Percentiles rank a stretch among this genome's conserved stretches.
Evolutionary conservation across 768 basidiomycete species (phyloP).

Genomic region (Boletus huronensis): DNA sequence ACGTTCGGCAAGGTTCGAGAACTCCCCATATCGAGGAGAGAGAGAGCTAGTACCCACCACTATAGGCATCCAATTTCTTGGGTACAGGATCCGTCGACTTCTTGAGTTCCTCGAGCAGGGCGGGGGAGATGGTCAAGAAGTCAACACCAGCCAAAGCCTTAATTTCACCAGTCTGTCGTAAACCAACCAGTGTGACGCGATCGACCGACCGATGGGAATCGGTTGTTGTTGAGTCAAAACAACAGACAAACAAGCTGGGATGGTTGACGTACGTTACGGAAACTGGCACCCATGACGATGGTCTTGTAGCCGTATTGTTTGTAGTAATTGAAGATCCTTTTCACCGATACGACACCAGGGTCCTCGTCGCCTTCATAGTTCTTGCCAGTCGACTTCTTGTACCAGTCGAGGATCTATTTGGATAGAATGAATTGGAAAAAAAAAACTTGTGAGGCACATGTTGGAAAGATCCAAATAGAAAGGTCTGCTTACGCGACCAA

Average conservation of each 20-base stretch:
- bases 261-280: constrained; percentile 80
- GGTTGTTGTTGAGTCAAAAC: neutral
- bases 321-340: constrained; percentile 99
- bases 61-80: constrained; percentile 71
- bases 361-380: constrained; percentile 88
- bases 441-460: constrained; percentile 4
- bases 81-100: constrained; percentile 73
- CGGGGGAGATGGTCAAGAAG: constrained; percentile 93
- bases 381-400: constrained; percentile 91
- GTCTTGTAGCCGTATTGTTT: constrained; percentile 98
- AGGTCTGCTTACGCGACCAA: constrained; percentile 74
- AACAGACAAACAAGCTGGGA: neutral
- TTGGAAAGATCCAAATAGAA: constrained; percentile 18
- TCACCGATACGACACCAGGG: constrained; percentile 94
- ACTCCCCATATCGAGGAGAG: neutral
- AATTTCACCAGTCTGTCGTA: constrained; percentile 78
- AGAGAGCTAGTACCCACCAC: constrained; percentile 42
- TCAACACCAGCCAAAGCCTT: constrained; percentile 94
- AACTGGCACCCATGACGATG: constrained; percentile 99
- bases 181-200: constrained; percentile 3
- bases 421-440: constrained; percentile 7
- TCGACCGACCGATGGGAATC: constrained; percentile 5
- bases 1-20: constrained; percentile 1
- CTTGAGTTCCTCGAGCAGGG: constrained; percentile 90
- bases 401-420: constrained; percentile 92